Percentiles rank a stretch among this genome's conserved stretches.
phyloP scores from a whole-genome alignment of 139 green algal species.

The Picochlorum sp. region DNA sequence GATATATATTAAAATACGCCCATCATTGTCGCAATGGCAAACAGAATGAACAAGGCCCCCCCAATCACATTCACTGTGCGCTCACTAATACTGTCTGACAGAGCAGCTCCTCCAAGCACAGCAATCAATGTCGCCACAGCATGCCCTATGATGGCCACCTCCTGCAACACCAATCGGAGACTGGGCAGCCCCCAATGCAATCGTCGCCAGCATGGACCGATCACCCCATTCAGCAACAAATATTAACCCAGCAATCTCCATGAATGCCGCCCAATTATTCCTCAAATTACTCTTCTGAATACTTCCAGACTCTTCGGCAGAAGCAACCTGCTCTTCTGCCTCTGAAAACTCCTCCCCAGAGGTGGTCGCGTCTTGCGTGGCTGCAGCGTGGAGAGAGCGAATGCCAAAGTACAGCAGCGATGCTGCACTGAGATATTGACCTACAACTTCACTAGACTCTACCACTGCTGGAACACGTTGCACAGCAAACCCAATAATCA shows the following conservation, averaged over 20 bases:
- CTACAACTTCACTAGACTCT: conserved; percentile 62
- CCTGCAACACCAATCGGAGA: conserved; percentile 76
- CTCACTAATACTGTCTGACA: conserved; percentile 81
- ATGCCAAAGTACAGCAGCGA: conserved; percentile 89
- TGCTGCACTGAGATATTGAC: conserved; percentile 72
- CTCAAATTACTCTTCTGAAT: conserved; percentile 4
- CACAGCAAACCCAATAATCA: conserved; percentile 81
- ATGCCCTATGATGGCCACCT: conserved; percentile 85
- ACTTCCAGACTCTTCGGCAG: conserved; percentile 32
- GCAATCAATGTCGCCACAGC: conserved; percentile 82
- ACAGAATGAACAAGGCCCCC: conserved; percentile 82
- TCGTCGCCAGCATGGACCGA: conserved; percentile 93
- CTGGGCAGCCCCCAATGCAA: conserved; percentile 85
- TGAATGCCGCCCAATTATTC: conserved; percentile 9
- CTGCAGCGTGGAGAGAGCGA: conserved; percentile 48
- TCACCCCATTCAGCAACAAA: conserved; percentile 95
- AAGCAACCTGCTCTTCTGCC: conserved; percentile 53
- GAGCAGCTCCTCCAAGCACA: conserved; percentile 75
- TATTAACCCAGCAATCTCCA: conserved; percentile 69
- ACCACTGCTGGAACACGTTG: conserved; percentile 67
- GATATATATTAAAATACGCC: conserved; percentile 33
- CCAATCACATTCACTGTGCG: conserved; percentile 67
- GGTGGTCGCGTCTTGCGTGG: neutral
- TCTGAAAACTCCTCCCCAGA: conserved; percentile 60
- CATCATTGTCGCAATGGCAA: conserved; percentile 72